A percentile compares a stretch with the other conserved stretches of the same genome.
Conservation (phyloP, 2,329 filamentous ascomycete genomes). For the Neonectria coccinea region DNA sequence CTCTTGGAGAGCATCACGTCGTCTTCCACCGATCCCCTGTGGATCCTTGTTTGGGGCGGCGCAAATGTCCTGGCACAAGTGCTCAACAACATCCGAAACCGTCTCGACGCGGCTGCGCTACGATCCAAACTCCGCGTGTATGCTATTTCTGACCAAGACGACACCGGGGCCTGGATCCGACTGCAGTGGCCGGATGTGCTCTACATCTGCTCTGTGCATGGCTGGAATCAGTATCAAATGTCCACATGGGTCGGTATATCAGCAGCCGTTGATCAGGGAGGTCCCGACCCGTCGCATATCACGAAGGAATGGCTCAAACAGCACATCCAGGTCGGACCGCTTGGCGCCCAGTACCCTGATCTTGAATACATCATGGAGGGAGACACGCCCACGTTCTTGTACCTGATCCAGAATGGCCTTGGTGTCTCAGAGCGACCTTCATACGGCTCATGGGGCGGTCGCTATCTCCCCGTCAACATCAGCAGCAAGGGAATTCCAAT, state of each 20-base stretch:
- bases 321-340: conserved; percentile 61
- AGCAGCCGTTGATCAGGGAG: conserved; percentile 46
- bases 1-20: conserved; percentile 50
- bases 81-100: conserved; percentile 43
- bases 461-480: conserved; percentile 53
- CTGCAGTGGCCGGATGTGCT: conserved; percentile 64
- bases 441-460: conserved; percentile 63
- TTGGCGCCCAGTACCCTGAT: conserved; percentile 59
- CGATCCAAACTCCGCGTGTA: conserved; percentile 61
- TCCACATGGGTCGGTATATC: conserved; percentile 69
- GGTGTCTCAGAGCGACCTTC: conserved; percentile 58
- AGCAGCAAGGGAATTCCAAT: conserved; percentile 31
- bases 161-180: conserved; percentile 66
- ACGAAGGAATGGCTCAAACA: conserved; percentile 63
- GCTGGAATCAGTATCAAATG: conserved; percentile 64
- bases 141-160: conserved; percentile 69
- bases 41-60: conserved; percentile 66
- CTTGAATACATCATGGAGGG: conserved; percentile 64
- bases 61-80: conserved; percentile 63
- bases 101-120: conserved; percentile 51
- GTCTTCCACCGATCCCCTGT: conserved; percentile 54
- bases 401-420: conserved; percentile 49
- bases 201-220: conserved; percentile 67
- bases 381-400: conserved; percentile 63
- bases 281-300: conserved; percentile 59